Evolutionary conservation across 164 flowering plant species (phyloP).

Genomic region (Hamamelis virginiana): DNA sequence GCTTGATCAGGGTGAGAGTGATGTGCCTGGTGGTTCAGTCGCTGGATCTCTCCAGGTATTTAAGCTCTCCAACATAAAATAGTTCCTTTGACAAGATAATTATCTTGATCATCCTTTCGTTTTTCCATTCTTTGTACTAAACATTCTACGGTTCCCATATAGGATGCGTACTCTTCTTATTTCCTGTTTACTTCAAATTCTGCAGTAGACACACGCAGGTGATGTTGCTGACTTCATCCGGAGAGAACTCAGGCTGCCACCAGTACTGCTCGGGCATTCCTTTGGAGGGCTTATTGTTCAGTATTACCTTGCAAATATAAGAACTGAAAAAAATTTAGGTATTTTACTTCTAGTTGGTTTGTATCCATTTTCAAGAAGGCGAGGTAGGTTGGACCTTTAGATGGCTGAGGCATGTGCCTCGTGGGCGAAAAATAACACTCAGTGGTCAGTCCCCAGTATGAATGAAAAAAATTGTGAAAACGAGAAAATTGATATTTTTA

Average conservation of each 20-base stretch:
- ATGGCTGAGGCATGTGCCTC: background rate
- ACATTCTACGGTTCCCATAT: background rate
- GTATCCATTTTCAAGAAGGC: background rate
- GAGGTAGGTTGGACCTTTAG: background rate
- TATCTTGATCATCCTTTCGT: background rate
- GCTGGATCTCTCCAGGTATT: constrained; percentile 85
- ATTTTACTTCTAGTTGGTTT: constrained; percentile 4
- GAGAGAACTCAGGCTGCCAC: constrained; percentile 46
- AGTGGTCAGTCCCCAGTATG: background rate
- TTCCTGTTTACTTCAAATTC: constrained; percentile 20
- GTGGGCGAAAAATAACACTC: background rate
- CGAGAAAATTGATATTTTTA: background rate
- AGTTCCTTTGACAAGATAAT: background rate
- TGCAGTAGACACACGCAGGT: constrained; percentile 92
- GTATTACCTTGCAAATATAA: constrained; percentile 55
- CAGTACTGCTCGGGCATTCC: constrained; percentile 85
- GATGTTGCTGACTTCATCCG: constrained; percentile 75
- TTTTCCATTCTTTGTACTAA: background rate
- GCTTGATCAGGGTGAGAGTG: constrained; percentile 85
- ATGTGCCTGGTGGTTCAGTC: constrained; percentile 60
- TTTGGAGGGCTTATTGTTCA: constrained; percentile 94
- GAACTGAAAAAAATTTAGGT: constrained; percentile 31
- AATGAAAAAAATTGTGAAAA: background rate
- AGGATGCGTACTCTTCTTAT: constrained; percentile 9
- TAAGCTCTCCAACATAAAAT: constrained; percentile 2